A percentile compares a stretch with the other conserved stretches of the same genome.
phyloP scores from a whole-genome alignment of 345 rosid genomes.

The Acer campestre region DNA sequence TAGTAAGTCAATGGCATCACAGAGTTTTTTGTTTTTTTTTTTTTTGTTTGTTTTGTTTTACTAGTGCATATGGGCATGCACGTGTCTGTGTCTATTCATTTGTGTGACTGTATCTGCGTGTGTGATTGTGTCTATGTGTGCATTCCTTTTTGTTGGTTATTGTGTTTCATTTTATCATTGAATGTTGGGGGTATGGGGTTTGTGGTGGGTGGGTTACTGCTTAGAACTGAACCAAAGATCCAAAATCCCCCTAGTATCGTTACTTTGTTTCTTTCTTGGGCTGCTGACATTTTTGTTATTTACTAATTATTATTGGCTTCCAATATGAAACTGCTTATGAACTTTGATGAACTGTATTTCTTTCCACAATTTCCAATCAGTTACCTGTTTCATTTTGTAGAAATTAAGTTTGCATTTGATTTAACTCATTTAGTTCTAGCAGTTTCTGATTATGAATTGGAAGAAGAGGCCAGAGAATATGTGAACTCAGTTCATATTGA shows the following conservation, averaged over 20 bases:
- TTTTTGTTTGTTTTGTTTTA: background rate
- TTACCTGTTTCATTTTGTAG: background rate
- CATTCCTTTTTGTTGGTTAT: background rate
- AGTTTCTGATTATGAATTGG: constrained; percentile 75
- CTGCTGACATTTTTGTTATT: background rate
- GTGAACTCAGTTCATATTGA: constrained; percentile 65
- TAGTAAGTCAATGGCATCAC: background rate
- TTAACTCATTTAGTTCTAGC: constrained; percentile 26
- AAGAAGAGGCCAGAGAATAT: constrained; percentile 79
- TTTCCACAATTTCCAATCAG: background rate
- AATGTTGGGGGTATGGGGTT: background rate
- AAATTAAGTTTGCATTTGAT: background rate
- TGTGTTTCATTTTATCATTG: background rate
- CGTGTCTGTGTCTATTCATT: background rate
- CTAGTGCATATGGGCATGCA: background rate
- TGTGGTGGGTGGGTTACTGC: background rate
- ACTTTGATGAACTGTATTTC: background rate
- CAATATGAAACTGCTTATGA: background rate
- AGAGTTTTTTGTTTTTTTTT: background rate
- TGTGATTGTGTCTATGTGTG: background rate
- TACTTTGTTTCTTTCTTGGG: background rate
- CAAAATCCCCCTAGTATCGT: background rate
- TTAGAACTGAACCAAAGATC: background rate
- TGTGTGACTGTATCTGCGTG: background rate
- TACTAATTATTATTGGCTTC: background rate